phyloP scores from a whole-genome alignment of 305 asterid species.

The Stenogyne calaminthoides region DNA sequence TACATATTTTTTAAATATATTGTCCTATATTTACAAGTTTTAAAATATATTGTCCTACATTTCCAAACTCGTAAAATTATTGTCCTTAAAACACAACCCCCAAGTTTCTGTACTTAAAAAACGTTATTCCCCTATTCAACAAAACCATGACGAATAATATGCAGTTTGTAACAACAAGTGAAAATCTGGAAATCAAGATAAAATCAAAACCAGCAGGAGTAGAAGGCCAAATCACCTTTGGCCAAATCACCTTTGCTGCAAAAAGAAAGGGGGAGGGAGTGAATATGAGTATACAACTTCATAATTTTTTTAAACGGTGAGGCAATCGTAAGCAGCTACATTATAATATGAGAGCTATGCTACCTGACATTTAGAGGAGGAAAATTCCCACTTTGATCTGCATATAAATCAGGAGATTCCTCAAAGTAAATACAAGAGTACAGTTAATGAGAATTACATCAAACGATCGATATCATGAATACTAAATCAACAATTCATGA shows the following conservation, averaged over 20 bases:
- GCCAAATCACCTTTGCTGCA: conserved; percentile 76
- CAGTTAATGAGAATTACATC: not conserved
- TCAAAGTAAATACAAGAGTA: conserved; percentile 3
- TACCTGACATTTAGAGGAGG: conserved; percentile 71
- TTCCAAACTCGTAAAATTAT: too few relatives aligned
- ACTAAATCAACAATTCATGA: not conserved
- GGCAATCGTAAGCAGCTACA: conserved; percentile 7
- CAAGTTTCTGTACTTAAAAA: too few relatives aligned
- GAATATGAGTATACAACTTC: conserved; percentile 24
- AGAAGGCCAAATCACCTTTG: conserved; percentile 57
- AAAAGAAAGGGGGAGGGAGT: conserved; percentile 27
- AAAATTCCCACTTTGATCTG: conserved; percentile 72
- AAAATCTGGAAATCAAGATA: conserved; percentile 23
- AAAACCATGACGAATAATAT: conserved; percentile 22
- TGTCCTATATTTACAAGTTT: too few relatives aligned
- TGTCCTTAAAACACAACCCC: too few relatives aligned
- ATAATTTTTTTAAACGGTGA: conserved; percentile 16
- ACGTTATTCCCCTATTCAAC: too few relatives aligned
- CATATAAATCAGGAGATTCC: conserved; percentile 26
- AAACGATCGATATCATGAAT: conserved; percentile 10
- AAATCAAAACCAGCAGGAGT: conserved; percentile 34
- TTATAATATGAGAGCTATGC: conserved; percentile 22
- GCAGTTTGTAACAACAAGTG: conserved; percentile 24
- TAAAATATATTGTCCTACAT: too few relatives aligned
- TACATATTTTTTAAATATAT: too few relatives aligned